Base-by-base conservation (phyloP, 2,329 filamentous ascomycete species). In the Aspergillus intermedius region DNA sequence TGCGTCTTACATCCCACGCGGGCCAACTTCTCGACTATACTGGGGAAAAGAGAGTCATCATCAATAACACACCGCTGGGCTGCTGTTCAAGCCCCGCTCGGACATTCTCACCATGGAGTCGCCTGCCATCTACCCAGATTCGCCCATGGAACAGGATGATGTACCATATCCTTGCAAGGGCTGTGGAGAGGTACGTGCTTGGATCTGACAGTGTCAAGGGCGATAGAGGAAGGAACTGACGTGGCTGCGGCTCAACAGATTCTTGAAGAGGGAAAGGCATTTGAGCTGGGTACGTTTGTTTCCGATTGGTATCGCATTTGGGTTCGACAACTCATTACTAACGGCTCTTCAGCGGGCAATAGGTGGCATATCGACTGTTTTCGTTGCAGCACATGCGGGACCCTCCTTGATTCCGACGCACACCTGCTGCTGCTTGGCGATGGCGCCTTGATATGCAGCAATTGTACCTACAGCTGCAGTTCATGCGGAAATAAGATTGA, bases 351-450 rank as follows among this genome's bases (percentile, higher is more conserved):
- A 95, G 91, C 91, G 68, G 91, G 91, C 55, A 93, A 95, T 70
- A 82, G 91, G 79, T 97, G 91, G 93, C 93, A 98, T 77, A 88
- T 98, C 64, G 88, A 96, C 74, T 98, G 93, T 77, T 98, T 98
- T 74, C 87, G 91, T 67, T 97, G 91, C 79, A 93, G 95, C 70
- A 94, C 88, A 48, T 98, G 91, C 77, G 83, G 84, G 64, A 96
- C 91, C 52, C 83, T 96, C 49, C 89, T 98, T 73, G 93, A 98
- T 74, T 97, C 93, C 53, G 91, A 98, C 67, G 93, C 93, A 61
- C 97, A 97, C 72, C 84, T 98, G 44, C 84, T 98, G 45, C 86
- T 98, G 22, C 87, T 98, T 54, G 93, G 93, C 67, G 93, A 98
- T 74, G 93, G 93, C 57, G 97, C 91, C 15, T 82, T 98, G 57